Percentiles rank a stretch among this genome's conserved stretches.
Evolutionary conservation across 495 filamentous ascomycete species (phyloP).

Genomic region (Letharia columbiana): DNA sequence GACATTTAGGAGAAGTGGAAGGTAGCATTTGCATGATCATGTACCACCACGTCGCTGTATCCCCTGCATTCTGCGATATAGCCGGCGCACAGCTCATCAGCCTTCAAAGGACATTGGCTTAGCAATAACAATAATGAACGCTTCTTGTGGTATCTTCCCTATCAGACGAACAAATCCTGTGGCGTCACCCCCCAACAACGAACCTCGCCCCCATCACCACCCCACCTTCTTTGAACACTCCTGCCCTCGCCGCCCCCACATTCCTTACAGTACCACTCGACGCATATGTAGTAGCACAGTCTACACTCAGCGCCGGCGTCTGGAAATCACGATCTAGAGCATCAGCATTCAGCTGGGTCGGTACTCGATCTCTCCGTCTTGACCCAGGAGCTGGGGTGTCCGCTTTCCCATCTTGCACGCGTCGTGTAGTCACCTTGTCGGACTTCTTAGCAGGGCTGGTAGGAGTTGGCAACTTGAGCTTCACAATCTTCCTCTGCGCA

Average conservation of each 20-base stretch:
- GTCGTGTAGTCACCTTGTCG: neutral
- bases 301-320: constrained; percentile 25
- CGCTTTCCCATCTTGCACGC: neutral
- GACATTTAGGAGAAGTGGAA: neutral
- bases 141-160: neutral
- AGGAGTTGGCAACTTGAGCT: neutral
- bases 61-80: neutral
- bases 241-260: constrained; percentile 29
- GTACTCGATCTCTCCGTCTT: neutral
- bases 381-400: neutral
- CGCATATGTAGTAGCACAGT: constrained; percentile 33
- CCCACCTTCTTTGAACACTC: constrained; percentile 30
- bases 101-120: neutral
- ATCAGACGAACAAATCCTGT: neutral
- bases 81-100: neutral
- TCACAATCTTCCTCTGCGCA: neutral
- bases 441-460: neutral
- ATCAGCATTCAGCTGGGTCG: neutral
- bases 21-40: neutral
- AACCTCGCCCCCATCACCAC: constrained; percentile 38
- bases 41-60: constrained; percentile 10
- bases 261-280: constrained; percentile 26
- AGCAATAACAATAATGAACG: neutral
- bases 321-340: constrained; percentile 18
- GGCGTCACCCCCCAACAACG: constrained; percentile 25